Evolutionary conservation across 75 land plant species (phyloP), one percentile per base, ranked within the genome.

Genomic region (Azolla pinnata): DNA sequence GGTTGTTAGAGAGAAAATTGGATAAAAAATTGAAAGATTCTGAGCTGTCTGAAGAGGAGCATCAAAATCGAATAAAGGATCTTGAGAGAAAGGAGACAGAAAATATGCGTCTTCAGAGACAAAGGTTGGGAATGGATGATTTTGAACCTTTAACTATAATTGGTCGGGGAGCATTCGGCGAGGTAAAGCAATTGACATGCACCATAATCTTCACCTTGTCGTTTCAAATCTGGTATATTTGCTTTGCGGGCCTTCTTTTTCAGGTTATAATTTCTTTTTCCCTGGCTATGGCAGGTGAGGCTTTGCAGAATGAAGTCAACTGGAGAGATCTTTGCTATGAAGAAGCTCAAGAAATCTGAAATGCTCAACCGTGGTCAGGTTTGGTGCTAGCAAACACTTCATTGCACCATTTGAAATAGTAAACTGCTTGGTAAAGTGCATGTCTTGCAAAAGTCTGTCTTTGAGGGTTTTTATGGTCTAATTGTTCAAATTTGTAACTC

Each of bases 291-390:
- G 60, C 81, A 88, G 93, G 93, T 88, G 26, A 74, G 93, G 46
- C 71, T 88, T 27, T 88, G 93, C 61, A 81, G 93, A 62, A 83
- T 74, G 31, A 88, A 82, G 71, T 58, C 59, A 57, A 79, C 83
- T 2, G 89, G 88, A 31, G 77, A 88, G 44, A 80, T 88, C 19
- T 88, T 68, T 77, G 93, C 93, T 23, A 84, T 88, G 93, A 88
- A 88, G 73, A 88, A 85, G 66, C 55, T 88, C 68, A 88, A 88
- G 75, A 88, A 88, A 64, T 79, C 93, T 14, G 93, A 88, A 44
- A 88, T 88, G 93, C 85, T 88, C 57, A 81, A 76, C 49, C 82
- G 88, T 38, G 93, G 93, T 31, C 93, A 88, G 93, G 85, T 88
- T 52, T 50, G 12, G 14, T 38, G 42, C n/a, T n/a, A 38, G 7